Conservation (phyloP, 2,329 filamentous ascomycete species). For the Fusarium sp. region DNA sequence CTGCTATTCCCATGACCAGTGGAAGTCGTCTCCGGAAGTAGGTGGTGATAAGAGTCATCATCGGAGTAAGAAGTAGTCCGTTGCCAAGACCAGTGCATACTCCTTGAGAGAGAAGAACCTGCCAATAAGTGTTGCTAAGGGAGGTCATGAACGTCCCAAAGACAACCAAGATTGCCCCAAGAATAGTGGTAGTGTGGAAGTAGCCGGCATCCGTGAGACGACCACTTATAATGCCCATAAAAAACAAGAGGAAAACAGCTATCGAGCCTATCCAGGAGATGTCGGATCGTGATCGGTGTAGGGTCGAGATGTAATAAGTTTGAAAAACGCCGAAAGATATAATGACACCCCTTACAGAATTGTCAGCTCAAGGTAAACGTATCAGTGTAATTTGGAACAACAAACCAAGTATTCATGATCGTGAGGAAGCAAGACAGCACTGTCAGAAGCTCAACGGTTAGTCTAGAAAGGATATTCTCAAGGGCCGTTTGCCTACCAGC, state of each 20-base stretch:
- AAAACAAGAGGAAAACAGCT: not conserved
- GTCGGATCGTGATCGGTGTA: not conserved
- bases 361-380: not conserved
- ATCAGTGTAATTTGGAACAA: not conserved
- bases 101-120: not conserved
- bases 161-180: not conserved
- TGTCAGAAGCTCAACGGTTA: not conserved
- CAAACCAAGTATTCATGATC: not conserved
- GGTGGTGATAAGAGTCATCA: not conserved
- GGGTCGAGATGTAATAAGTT: not conserved
- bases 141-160: not conserved
- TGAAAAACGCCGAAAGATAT: slow-evolving; percentile 1
- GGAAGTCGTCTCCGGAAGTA: not conserved
- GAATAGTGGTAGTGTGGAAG: not conserved
- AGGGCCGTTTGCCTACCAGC: not conserved
- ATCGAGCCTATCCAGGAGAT: slow-evolving; percentile 3
- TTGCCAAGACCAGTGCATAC: not conserved
- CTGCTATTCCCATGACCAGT: not conserved
- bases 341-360: not conserved
- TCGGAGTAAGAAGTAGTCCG: not conserved
- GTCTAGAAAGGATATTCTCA: fast-evolving
- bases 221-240: not conserved
- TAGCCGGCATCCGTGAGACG: not conserved
- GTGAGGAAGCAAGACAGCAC: not conserved
- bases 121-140: not conserved